Evolutionary conservation across 495 filamentous ascomycete species (phyloP), one percentile per base, ranked within the genome.

Genomic region (Podospora pseudopauciseta): DNA sequence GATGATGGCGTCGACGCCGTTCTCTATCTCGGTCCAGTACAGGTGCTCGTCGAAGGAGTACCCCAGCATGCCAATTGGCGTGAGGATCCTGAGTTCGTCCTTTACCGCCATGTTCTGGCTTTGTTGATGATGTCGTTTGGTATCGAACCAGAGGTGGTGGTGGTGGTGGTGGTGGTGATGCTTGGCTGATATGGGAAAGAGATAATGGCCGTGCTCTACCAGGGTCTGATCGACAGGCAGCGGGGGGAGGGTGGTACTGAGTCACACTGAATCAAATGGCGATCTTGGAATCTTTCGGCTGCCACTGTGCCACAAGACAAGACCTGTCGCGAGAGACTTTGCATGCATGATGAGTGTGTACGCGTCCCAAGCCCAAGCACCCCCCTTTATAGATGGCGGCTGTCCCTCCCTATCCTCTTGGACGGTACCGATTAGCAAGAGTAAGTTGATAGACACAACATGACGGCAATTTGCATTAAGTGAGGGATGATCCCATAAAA

Each of bases 11-110:
- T 79, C 78, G 4, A 72, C 56, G 2, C 70, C 68, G n/a, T 71
- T 76, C 19, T 72, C 68, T 23, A 78, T 67, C 0, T 74, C 75
- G 1, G 55, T 62, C 19, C 73, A 71, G 11, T 71, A 74, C 59
- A 75, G 75, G 30, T 71, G 69, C 56, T 79, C 76, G n/a, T 74
- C 68, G 59, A 80, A 80, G 4, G 82, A 80, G 71, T 85, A 84
- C 18, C 82, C 82, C 26, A 86, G 75, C 79, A 82, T 84, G 26
- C 78, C 82, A 66, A 81, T 76, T 0, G 82, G 82, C 3, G 83
- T 86, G 5, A 83, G 60, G 61, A 86, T 84, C 49, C 76, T 65
- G 26, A 69, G 63, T 34, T 69, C 67, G 39, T 49, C 13, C 13
- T 49, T 49, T 11, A 49, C 1, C 39, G 39, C 39, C 39, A 49